Base-by-base conservation (phyloP, 164 flowering plant genomes). In the Houttuynia cordata region DNA sequence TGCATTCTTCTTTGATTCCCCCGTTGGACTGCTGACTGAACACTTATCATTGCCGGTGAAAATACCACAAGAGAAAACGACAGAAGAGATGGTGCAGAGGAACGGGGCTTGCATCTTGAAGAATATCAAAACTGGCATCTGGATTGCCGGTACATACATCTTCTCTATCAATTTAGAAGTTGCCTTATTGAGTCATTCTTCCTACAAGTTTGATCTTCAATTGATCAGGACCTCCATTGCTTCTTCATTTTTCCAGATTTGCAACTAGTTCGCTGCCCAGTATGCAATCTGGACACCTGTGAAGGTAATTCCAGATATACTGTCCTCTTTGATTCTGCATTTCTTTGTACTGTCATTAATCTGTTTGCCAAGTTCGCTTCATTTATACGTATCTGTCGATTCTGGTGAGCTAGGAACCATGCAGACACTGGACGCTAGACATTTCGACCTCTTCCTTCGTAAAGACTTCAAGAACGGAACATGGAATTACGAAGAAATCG, bases 191-290 rank as follows among this genome's bases (percentile, higher is more conserved):
- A n/a, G n/a, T n/a, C 57, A 30, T n/a, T 24, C 0, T 30, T 12
- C 1, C 34, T 5, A 23, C 57, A 45, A 12, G 8, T 2, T 49
- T 5, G 23, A 23, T 52, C 23, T n/a, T n/a, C n/a, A n/a, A n/a
- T 52, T 15, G 15, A 10, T 10, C 49, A 45, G 34, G 10, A 24
- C 0, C 57, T 54, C 24, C 23, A 15, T 9, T 17, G 15, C 17
- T 55, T 56, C 62, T 40, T 57, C 23, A 13, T 64, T 21, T 59
- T 15, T 65, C 56, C 86, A 93, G 97, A 90, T 83, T 73, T 93
- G 45, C 97, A 90, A 78, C 91, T 90, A 17, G 96, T 85, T 62
- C 85, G 93, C 15, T 93, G 99, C 71, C 99, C 99, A 40, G 96
- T 87, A 24, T 93, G 99, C 73, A 88, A 90, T 71, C 89, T 81